Conservation (phyloP, 495 filamentous ascomycete genomes). For the Acidomyces sp. region DNA sequence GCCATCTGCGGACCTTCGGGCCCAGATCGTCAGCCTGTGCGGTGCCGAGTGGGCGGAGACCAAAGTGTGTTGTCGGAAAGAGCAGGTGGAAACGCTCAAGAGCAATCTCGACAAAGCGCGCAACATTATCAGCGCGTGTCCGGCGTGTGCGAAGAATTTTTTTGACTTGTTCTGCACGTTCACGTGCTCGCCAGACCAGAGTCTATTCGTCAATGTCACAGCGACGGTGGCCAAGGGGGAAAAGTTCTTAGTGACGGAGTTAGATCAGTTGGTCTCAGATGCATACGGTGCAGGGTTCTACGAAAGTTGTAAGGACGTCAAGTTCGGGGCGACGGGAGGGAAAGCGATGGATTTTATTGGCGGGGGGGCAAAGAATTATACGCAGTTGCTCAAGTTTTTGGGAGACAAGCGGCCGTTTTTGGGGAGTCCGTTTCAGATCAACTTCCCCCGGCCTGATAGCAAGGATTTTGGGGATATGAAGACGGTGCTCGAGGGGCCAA, state of each 20-base stretch:
- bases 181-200: conserved; percentile 93
- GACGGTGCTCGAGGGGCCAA: conserved; percentile 43
- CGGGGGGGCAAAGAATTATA: conserved; percentile 84
- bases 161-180: conserved; percentile 96
- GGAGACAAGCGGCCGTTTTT: conserved; percentile 70
- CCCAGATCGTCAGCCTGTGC: conserved; percentile 73
- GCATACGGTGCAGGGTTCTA: conserved; percentile 84
- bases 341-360: conserved; percentile 92
- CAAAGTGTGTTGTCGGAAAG: conserved; percentile 68
- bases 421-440: conserved; percentile 94
- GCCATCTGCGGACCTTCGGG: conserved; percentile 52
- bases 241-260: conserved; percentile 67
- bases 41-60: conserved; percentile 72
- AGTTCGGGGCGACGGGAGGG: conserved; percentile 84
- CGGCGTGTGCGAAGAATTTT: conserved; percentile 93
- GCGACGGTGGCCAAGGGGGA: conserved; percentile 49
- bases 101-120: conserved; percentile 77
- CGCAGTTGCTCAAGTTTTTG: conserved; percentile 74
- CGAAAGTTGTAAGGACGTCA: conserved; percentile 95
- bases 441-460: conserved; percentile 54
- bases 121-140: conserved; percentile 78
- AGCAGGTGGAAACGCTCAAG: conserved; percentile 71
- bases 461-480: conserved; percentile 50
- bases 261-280: conserved; percentile 80
- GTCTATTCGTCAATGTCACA: conserved; percentile 88